Evolutionary conservation across 176 grass and related monocot species (phyloP), one percentile per base, ranked within the genome.

Genomic region (Bonia amplexicaulis): DNA sequence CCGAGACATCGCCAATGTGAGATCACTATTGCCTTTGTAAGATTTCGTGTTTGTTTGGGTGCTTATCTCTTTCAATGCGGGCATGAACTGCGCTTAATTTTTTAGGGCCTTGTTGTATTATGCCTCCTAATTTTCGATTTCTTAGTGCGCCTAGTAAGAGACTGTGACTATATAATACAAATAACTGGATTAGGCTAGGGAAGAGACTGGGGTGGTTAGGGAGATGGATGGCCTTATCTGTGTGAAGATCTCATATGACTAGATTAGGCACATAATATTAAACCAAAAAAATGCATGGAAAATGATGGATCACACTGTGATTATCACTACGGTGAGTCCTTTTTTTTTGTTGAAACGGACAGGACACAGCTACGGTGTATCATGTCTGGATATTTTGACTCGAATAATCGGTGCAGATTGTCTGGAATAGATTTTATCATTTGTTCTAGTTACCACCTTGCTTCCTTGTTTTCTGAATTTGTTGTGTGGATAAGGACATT

Each of bases 1-100:
- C 77, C 64, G 72, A 81, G 83, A 93, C 69, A 68, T 88, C 65
- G 68, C 88, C 25, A 87, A 97, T 90, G 95, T 95, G 77, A 90
- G 79, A 68, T 69, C 44, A 70, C 71, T 83, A 31, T 80, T 53
- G 42, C 54, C 55, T 78, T 63, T 60, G 78, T 68, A 85, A 79
- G 45, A 27, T 65, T 76, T 66, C 55, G 29, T 87, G 79, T 68
- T 74, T 52, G 62, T 76, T 47, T 69, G 35, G 57, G 12, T 63
- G 67, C 47, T 74, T 70, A 27, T 27, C 41, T 19, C 3, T 46
- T 49, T 44, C 48, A 31, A 26, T 35, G 39, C 19, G 10, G 37
- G 20, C 70, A 37, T n/a, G 17, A 80, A 71, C 23, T 17, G 17
- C 20, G 71, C 60, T 74, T 44, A 79, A 26, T 12, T 57, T 76